Base-by-base conservation (phyloP, 495 filamentous ascomycete species). In the Lophiotrema nucula region DNA sequence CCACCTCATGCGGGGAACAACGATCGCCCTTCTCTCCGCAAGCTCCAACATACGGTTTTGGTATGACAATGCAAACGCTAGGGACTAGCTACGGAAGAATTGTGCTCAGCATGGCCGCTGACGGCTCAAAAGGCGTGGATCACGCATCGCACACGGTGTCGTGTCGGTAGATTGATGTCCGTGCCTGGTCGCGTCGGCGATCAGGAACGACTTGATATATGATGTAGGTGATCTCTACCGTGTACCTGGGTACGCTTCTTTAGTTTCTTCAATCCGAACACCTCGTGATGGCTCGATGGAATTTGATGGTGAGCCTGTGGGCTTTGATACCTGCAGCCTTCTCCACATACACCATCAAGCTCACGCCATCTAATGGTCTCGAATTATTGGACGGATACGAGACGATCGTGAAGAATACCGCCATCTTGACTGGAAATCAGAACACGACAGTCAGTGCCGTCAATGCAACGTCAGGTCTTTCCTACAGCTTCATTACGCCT, bases 131-230 rank as follows among this genome's bases (percentile, higher is more conserved):
- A n/a, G n/a, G n/a, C n/a, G n/a, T n/a, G n/a, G 38, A 54, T 43
- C 38, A 28, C 23, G 39, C 13, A 22, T 38, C 24, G 26, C 15
- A 33, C 42, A 27, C 26, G 53, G 43, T 21, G 44, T 57, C 26
- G 54, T 49, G 49, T 57, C 54, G 54, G 54, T 49, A 48, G n/a
- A 57, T 57, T 49, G 43, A 57, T 11, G 21, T n/a, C 45, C 54
- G 44, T 35, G 31, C n/a, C 38, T 26, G 13, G 31, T 35, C 31
- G 31, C 15, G 15, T 35, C 54, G 54, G 33, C 43, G 44, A 28
- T 48, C 54, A 43, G 54, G 54, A 57, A 57, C 54, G 23, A 6
- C 28, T 24, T 19, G n/a, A 27, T 57, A 48, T 57, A 48, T 41
- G 45, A 48, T 42, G 54, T 28, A 42, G 44, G 54, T 19, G n/a